phyloP scores from a whole-genome alignment of 345 rosid species.

The Aquilaria sinensis region DNA sequence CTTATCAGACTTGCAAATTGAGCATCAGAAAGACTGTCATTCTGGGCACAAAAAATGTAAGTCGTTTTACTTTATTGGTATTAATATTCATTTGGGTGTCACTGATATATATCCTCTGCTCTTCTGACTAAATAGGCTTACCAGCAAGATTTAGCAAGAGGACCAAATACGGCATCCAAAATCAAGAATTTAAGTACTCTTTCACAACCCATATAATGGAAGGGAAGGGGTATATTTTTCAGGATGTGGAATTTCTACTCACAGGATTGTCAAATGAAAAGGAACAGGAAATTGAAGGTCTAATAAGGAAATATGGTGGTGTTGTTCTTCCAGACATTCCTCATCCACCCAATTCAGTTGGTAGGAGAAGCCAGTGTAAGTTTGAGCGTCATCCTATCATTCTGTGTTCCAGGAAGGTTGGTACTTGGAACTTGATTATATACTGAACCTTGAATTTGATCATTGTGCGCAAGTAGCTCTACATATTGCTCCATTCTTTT shows the following conservation, averaged over 20 bases:
- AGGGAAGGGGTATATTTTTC: slow-evolving; percentile 30
- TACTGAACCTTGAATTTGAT: background rate
- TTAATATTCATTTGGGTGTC: background rate
- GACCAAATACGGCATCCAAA: slow-evolving; percentile 16
- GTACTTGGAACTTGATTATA: slow-evolving; percentile 3
- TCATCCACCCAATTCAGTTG: slow-evolving; percentile 23
- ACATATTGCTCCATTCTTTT: too few relatives aligned
- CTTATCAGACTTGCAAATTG: slow-evolving; percentile 29
- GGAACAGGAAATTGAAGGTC: slow-evolving; percentile 42
- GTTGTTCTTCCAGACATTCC: slow-evolving; percentile 46
- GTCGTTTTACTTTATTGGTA: background rate
- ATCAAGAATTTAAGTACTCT: slow-evolving; percentile 14
- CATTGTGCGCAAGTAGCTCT: too few relatives aligned
- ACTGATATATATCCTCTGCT: background rate
- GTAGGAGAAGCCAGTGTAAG: slow-evolving; percentile 22
- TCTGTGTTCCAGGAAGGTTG: slow-evolving; percentile 48
- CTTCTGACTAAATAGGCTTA: slow-evolving; percentile 13
- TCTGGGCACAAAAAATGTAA: slow-evolving; percentile 21
- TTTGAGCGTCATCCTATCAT: slow-evolving; percentile 34
- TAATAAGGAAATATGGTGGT: slow-evolving; percentile 51
- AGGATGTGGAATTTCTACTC: slow-evolving; percentile 42
- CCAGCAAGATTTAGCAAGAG: slow-evolving; percentile 21
- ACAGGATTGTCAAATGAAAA: slow-evolving; percentile 54
- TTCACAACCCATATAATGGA: slow-evolving; percentile 14
- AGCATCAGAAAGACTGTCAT: slow-evolving; percentile 15